A percentile compares a stretch with the other conserved stretches of the same genome.
phyloP scores from a whole-genome alignment of 2,329 filamentous ascomycete species.

The Geosmithia flava region DNA sequence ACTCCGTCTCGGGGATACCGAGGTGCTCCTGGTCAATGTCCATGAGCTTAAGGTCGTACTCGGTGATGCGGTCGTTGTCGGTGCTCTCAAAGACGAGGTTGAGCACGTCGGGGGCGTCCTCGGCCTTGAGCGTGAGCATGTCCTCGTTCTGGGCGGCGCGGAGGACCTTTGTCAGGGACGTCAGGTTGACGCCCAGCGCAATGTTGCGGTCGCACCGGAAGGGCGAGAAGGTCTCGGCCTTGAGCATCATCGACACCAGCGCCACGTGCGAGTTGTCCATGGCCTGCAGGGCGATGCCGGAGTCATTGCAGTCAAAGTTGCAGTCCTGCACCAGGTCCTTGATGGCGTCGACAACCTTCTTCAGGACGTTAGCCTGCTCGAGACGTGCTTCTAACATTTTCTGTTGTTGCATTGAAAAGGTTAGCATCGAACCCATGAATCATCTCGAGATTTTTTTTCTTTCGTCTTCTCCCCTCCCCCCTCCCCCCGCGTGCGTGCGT shows the following conservation, averaged over 20 bases:
- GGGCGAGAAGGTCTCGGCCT: constrained; percentile 84
- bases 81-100: constrained; percentile 92
- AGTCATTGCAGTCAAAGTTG: constrained; percentile 99
- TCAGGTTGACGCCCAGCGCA: constrained; percentile 92
- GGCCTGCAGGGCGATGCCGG: constrained; percentile 91
- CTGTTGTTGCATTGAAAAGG: constrained; percentile 14
- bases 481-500: not conserved
- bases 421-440: not conserved
- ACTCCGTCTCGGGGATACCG: constrained; percentile 98
- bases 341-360: constrained; percentile 98
- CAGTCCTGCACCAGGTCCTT: constrained; percentile 99
- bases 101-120: constrained; percentile 89
- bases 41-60: constrained; percentile 99
- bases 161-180: constrained; percentile 92
- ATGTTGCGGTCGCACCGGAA: constrained; percentile 99
- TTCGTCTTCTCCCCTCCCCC: not conserved
- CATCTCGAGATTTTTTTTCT: not conserved
- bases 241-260: constrained; percentile 97
- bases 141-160: constrained; percentile 91
- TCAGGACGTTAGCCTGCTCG: constrained; percentile 84
- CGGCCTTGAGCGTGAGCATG: constrained; percentile 90
- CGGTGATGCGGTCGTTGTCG: constrained; percentile 81
- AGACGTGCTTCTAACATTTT: constrained; percentile 91
- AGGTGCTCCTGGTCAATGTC: constrained; percentile 99
- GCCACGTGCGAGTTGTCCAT: constrained; percentile 99